Conservation (phyloP, 2,329 filamentous ascomycete genomes). For the Myriosclerotinia scirpicola region DNA sequence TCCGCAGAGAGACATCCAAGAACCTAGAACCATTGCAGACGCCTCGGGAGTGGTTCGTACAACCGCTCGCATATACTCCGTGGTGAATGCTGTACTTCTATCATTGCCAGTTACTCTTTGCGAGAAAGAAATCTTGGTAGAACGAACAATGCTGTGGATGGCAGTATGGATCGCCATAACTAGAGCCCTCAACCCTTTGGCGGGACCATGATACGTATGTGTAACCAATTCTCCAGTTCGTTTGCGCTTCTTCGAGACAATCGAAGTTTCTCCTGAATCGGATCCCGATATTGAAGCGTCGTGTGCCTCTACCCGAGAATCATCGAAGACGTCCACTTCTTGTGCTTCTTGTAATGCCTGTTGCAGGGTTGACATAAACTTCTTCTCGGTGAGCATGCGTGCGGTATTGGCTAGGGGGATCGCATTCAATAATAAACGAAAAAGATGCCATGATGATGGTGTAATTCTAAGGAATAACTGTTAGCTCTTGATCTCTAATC, state of each 20-base stretch:
- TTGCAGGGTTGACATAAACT: conserved; percentile 66
- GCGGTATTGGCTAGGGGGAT: conserved; percentile 70
- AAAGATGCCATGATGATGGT: conserved; percentile 55
- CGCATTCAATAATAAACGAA: conserved; percentile 60
- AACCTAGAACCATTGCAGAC: conserved; percentile 37
- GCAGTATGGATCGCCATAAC: conserved; percentile 32
- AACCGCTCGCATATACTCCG: conserved; percentile 40
- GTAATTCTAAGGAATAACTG: conserved; percentile 26
- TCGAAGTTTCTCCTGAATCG: conserved; percentile 35
- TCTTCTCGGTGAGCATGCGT: conserved; percentile 67
- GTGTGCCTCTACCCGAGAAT: conserved; percentile 25
- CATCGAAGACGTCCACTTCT: conserved; percentile 38
- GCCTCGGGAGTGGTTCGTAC: conserved; percentile 37
- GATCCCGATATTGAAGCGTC: conserved; percentile 21
- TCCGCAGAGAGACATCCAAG: conserved; percentile 38
- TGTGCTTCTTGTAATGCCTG: conserved; percentile 60
- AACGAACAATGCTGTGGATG: conserved; percentile 31
- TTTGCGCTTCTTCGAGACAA: conserved; percentile 42
- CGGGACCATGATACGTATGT: conserved; percentile 12
- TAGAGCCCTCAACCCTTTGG: conserved; percentile 24
- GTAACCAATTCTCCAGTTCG: conserved; percentile 34
- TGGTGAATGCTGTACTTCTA: conserved; percentile 31
- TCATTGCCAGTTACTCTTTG: conserved; percentile 18
- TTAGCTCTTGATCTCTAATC: not conserved
- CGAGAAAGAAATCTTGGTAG: conserved; percentile 25